Base-by-base conservation (phyloP, 306 rosid genomes). In the Heteromeles arbutifolia region DNA sequence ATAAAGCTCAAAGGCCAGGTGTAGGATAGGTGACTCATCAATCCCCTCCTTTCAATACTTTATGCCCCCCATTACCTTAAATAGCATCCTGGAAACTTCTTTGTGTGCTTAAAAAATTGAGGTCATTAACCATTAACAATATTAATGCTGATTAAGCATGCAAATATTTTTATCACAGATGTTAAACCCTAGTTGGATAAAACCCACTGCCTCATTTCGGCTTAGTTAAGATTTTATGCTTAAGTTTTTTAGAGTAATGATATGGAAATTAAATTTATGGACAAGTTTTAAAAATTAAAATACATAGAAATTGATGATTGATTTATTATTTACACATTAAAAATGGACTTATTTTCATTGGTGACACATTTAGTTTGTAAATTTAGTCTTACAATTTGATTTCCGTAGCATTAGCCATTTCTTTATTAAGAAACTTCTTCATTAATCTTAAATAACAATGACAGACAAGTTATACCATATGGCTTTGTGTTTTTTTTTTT, bases 51-150 rank as follows among this genome's bases (percentile, higher is more conserved):
- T 76, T 62, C 8, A 53, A 22, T 70, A 67, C 77, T 43, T 62
- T 58, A 66, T 81, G 76, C 59, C n/a, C 77, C 77, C 91, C 85
- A 85, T 73, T 74, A 58, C 85, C 87, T 34, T 59, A 88, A 85
- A 56, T 78, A 77, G 88, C 34, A 84, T 83, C 72, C 84, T 32
- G 54, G 82, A 85, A 80, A 15, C 71, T 82, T 73, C 80, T 34
- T 34, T 77, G 18, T 65, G 13, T 58, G 11, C 13, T 63, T 22
- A 73, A 31, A 76, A 32, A 64, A 31, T 26, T 75, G 26, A 58
- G 54, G 52, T 65, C 73, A 86, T 50, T 81, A 73, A 67, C 85
- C 74, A 45, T 70, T 58, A 69, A 81, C 64, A 48, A 59, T 6
- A 34, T 34, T 34, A 45, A 52, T 70, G 61, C 17, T 22, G 4